Evolutionary conservation across 306 rosid genomes (phyloP).

Genomic region (Cucurbita moschata): DNA sequence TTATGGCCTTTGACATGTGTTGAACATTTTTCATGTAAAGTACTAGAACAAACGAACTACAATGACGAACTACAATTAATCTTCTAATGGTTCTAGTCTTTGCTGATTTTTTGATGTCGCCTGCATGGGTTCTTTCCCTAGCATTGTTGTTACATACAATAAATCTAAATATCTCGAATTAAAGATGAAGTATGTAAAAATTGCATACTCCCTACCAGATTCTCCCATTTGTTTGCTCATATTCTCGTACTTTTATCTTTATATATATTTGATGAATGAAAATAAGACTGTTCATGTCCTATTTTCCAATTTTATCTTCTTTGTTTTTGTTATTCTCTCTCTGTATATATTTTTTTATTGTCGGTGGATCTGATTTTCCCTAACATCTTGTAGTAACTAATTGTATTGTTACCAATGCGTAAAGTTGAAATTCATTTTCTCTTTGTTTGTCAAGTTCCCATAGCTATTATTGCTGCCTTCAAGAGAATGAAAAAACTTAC

Average conservation of each 20-base stretch:
- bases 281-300: neutral
- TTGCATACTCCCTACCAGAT: neutral
- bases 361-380: neutral
- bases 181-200: neutral
- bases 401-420: neutral
- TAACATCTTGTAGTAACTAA: neutral
- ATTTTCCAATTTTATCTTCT: neutral
- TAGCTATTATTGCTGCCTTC: constrained; percentile 61
- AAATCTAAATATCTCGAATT: neutral
- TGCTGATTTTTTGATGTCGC: neutral
- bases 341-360: neutral
- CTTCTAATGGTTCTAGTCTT: neutral
- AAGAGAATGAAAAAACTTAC: constrained; percentile 71
- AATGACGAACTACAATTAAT: neutral
- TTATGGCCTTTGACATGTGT: neutral
- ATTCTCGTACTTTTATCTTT: neutral
- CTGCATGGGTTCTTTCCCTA: neutral
- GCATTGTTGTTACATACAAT: neutral
- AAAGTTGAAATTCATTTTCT: neutral
- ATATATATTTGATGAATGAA: neutral
- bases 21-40: neutral
- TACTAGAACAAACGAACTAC: neutral
- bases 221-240: neutral
- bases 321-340: neutral
- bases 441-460: constrained; percentile 53